phyloP scores from a whole-genome alignment of 1,139 yeast species.

The Yamadazyma spencermartinsiae region DNA sequence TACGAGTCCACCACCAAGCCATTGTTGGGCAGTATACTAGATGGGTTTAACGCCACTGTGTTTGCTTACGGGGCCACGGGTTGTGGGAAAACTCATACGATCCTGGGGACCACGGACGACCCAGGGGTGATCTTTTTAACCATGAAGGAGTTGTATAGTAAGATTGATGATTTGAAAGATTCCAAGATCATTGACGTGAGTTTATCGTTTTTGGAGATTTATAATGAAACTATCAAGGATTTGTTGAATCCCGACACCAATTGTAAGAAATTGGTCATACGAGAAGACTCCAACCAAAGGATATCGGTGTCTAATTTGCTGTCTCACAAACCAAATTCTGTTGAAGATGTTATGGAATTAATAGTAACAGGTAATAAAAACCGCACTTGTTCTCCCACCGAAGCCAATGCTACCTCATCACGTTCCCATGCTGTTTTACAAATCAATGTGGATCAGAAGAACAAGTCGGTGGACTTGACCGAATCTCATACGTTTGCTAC shows the following conservation, averaged over 20 bases:
- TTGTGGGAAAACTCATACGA: slow-evolving; percentile 95
- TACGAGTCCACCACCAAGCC: slow-evolving; percentile 70
- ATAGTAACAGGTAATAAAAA: slow-evolving; percentile 70
- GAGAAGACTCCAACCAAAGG: slow-evolving; percentile 70
- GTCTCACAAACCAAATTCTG: slow-evolving; percentile 59
- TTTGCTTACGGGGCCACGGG: slow-evolving; percentile 76
- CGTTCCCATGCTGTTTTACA: slow-evolving; percentile 93
- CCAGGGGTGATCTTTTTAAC: slow-evolving; percentile 86
- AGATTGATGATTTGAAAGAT: slow-evolving; percentile 56
- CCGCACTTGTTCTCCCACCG: slow-evolving; percentile 84
- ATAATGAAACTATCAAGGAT: slow-evolving; percentile 86
- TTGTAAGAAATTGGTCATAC: slow-evolving; percentile 49
- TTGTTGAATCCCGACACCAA: slow-evolving; percentile 59
- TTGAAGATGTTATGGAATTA: slow-evolving; percentile 80
- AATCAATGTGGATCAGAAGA: slow-evolving; percentile 65
- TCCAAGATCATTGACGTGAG: slow-evolving; percentile 60
- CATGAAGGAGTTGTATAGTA: slow-evolving; percentile 69
- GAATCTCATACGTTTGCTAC: slow-evolving; percentile 78
- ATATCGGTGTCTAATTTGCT: slow-evolving; percentile 78
- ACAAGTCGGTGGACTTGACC: slow-evolving; percentile 60
- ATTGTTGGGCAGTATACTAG: slow-evolving; percentile 69
- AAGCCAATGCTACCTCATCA: slow-evolving; percentile 86
- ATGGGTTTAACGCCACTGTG: slow-evolving; percentile 87
- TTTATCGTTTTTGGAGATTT: slow-evolving; percentile 79
- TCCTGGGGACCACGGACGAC: slow-evolving; percentile 67